Percentiles rank a stretch among this genome's conserved stretches.
phyloP scores from a whole-genome alignment of 2,329 filamentous ascomycete species.

The Phialophora tarda region DNA sequence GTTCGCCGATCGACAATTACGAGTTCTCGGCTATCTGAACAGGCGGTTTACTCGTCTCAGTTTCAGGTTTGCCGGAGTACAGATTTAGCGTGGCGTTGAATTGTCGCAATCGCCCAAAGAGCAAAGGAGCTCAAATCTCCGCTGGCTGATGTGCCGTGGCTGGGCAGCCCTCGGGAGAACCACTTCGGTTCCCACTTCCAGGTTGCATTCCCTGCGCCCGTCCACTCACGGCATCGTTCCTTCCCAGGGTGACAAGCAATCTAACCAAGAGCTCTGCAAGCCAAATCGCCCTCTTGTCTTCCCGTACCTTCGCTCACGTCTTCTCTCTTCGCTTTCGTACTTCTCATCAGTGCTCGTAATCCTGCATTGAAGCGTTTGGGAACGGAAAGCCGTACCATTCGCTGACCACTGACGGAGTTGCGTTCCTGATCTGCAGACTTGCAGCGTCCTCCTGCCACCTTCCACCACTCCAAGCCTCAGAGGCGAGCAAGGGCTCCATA shows the following conservation, averaged over 20 bases:
- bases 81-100: neutral
- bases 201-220: neutral
- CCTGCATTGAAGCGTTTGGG: neutral
- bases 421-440: constrained; percentile 13
- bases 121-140: constrained; percentile 16
- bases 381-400: neutral
- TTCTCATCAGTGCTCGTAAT: neutral
- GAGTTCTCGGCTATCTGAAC: neutral
- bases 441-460: constrained; percentile 9
- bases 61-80: neutral
- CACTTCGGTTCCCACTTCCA: constrained; percentile 7
- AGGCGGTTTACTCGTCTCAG: neutral
- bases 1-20: neutral
- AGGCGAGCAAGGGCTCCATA: constrained; percentile 8
- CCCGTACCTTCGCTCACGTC: neutral
- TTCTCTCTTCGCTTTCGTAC: constrained; percentile 2
- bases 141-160: constrained; percentile 6
- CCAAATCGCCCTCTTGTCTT: neutral
- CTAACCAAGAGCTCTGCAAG: neutral
- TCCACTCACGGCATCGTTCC: neutral
- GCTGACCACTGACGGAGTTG: neutral
- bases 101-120: constrained; percentile 2
- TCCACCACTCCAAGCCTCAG: neutral
- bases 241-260: constrained; percentile 3
- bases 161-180: neutral